Base-by-base conservation (phyloP, 2,329 filamentous ascomycete species). In the Hypoxylon sp. region DNA sequence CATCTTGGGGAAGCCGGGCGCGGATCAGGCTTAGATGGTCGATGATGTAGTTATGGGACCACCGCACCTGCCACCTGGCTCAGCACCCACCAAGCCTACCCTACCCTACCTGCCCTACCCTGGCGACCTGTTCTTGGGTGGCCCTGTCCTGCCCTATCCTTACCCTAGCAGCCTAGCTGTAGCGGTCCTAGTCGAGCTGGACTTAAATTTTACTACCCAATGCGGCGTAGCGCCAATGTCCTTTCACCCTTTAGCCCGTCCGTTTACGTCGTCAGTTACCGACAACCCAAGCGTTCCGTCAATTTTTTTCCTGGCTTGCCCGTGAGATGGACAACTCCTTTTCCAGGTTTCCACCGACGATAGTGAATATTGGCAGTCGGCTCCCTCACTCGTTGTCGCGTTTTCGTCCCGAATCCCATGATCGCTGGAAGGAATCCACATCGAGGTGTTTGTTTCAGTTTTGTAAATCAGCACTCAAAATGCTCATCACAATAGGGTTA, bases 41-140 rank as follows among this genome's bases (percentile, higher is more conserved):
- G 71, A 74, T 74, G 73, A 74, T 74, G 73, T 74, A 73, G 72
- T 74, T 73, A 67, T 70, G 68, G 65, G 65, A 72, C 71, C 69
- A 74, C 72, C 51, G n/a, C 55, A 68, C 68, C 64, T 67, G 63
- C 65, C 70, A 70, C 60, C 64, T 73, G 62, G 71, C 67, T 69
- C 54, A 67, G 66, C 52, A 66, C 53, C 68, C 68, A 62, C 62
- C 37, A 63, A 39, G 13, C 21, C 35, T 32, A 35, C 42, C 56
- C 44, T 61, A 50, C 54, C 62, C 27, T 62, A 46, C 61, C 37
- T 67, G 44, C 44, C 65, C 54, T 64, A 66, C 42, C 50, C 64
- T 55, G 55, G 54, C 56, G 51, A 37, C 62, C 64, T 29, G 62
- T 53, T 62, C 57, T 58, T 64, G 51, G 24, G 55, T 37, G 47